Evolutionary conservation across 2,329 filamentous ascomycete species (phyloP), one percentile per base, ranked within the genome.

Genomic region (Leptographium wingfieldii): DNA sequence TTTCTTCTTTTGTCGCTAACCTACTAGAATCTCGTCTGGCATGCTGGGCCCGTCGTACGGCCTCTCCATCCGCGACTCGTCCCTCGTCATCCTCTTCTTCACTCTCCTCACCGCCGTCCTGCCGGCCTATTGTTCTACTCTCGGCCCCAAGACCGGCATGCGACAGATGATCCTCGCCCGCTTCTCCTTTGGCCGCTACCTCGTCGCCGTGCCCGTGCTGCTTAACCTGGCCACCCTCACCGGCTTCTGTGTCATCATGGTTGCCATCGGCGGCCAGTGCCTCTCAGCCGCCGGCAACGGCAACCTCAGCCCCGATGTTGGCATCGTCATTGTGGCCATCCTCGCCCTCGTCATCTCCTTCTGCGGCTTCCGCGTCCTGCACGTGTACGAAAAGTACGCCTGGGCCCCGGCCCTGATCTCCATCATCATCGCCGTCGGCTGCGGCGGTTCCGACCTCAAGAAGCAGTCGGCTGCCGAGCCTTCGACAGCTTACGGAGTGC

Each of bases 81-180:
- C 80, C 1, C 72, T 86, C 14, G 73, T 85, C 38, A 85, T 86
- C 55, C 68, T 86, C 54, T 86, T 86, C 72, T 86, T 86, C 69
- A 78, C 76, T 12, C 68, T 86, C 22, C 64, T 85, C 31, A 79
- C 78, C 1, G 78, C 78, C 0, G 61, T 77, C 7, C 72, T 79
- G 0, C 79, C 82, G 0, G 82, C 80, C 3, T 84, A 80, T 65
- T 71, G 86, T 31, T 77, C 77, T 51, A 83, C 79, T 0, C 70
- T 84, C 57, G 82, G 83, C 0, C 80, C 83, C 4, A 80, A 79
- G 69, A 85, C 82, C 11, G 84, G 83, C 51, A 79, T 86, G 76
- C 76, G 83, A 19, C 83, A 86, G 69, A 83, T 86, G 76, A 78
- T 86, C 9, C 81, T 84, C 64, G 83, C 84, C 4, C 75, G 84